Conservation (phyloP, 2,329 filamentous ascomycete genomes). For the Ramularia collo-cygni region DNA sequence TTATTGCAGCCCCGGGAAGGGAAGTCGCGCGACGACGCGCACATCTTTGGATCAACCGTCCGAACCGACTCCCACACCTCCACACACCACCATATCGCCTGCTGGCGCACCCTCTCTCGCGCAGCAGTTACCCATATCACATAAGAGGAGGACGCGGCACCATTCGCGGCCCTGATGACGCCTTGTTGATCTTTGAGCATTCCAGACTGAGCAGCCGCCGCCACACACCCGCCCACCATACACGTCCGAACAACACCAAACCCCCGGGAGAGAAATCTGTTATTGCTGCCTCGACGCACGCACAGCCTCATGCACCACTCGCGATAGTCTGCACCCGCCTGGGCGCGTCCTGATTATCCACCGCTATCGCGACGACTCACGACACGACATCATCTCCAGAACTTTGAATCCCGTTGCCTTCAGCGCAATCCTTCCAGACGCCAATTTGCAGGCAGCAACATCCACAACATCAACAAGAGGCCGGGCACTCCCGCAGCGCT, state of each 20-base stretch:
- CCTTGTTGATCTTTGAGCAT: conserved; percentile 14
- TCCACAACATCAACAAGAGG: neutral
- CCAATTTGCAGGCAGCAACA: conserved; percentile 1
- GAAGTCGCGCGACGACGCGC: no score
- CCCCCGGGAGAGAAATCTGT: conserved; percentile 17
- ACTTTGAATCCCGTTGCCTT: conserved; percentile 10
- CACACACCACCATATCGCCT: neutral
- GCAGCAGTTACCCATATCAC: neutral
- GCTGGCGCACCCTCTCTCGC: neutral
- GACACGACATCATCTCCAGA: conserved; percentile 2
- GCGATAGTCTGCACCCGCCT: conserved; percentile 11
- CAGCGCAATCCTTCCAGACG: neutral
- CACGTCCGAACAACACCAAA: neutral
- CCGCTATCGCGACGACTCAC: neutral
- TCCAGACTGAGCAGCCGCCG: conserved; percentile 9
- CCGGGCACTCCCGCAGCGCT: conserved; percentile 1
- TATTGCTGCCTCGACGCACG: conserved; percentile 14
- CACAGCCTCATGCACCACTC: conserved; percentile 10
- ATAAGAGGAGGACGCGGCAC: conserved; percentile 4
- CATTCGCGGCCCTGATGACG: conserved; percentile 5
- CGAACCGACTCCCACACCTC: neutral
- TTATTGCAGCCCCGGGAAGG: no score
- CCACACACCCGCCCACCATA: conserved; percentile 7
- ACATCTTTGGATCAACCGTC: no score
- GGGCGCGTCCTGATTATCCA: conserved; percentile 1